Conservation (phyloP, 2,329 filamentous ascomycete genomes). For the Dothiorella sarmentorum region DNA sequence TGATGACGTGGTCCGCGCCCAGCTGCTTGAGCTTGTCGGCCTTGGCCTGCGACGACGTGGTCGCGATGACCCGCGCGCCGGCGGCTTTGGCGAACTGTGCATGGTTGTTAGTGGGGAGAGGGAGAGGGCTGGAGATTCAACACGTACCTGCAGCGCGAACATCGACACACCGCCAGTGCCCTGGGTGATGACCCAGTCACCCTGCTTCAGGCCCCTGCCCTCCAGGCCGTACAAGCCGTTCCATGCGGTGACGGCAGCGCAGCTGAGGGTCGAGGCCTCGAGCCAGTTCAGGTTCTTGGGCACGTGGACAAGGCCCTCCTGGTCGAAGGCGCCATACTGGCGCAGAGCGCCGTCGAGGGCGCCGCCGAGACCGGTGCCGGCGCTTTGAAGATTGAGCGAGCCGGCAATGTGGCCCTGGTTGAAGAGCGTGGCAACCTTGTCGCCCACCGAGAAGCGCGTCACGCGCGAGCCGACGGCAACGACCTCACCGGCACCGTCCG, state of each 20-base stretch:
- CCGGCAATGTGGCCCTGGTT: conserved; percentile 56
- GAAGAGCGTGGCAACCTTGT: conserved; percentile 62
- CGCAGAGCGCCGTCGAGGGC: conserved; percentile 65
- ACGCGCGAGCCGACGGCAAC: conserved; percentile 55
- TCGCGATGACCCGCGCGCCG: conserved; percentile 57
- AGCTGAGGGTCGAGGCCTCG: conserved; percentile 48
- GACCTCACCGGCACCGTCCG: conserved; percentile 53
- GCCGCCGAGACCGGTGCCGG: conserved; percentile 63
- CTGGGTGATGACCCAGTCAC: conserved; percentile 58
- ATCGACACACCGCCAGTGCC: conserved; percentile 69
- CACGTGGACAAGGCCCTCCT: conserved; percentile 62
- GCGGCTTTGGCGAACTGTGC: conserved; percentile 48
- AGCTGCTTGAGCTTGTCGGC: conserved; percentile 48
- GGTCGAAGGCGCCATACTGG: conserved; percentile 64
- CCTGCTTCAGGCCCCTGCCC: conserved; percentile 35
- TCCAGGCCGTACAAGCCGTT: conserved; percentile 52
- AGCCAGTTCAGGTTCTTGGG: conserved; percentile 54
- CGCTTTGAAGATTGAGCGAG: conserved; percentile 37
- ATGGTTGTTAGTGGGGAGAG: not conserved
- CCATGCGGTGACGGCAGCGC: conserved; percentile 48
- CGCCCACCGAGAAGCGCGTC: conserved; percentile 54
- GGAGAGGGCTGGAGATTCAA: conserved; percentile 24
- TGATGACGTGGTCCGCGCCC: conserved; percentile 56
- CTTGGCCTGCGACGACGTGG: conserved; percentile 52
- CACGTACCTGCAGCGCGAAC: conserved; percentile 57